Evolutionary conservation across 805 yeast species (phyloP).

Genomic region (Pichia cabralensis): DNA sequence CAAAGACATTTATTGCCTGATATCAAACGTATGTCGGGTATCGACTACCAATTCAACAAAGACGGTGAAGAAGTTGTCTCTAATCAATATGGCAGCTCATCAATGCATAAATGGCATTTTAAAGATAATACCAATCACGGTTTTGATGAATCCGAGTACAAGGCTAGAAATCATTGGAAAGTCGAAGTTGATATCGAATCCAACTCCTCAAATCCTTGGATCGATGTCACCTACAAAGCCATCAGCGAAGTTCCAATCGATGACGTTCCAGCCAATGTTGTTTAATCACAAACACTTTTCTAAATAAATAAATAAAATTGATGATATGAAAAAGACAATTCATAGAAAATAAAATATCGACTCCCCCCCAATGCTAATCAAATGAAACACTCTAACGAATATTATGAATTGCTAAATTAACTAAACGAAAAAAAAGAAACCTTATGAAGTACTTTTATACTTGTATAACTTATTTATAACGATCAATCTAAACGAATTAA

Average conservation of each 20-base stretch:
- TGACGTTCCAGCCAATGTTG: background rate
- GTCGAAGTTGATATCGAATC: constrained; percentile 55
- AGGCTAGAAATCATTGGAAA: constrained; percentile 48
- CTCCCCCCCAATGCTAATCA: too few species aligned
- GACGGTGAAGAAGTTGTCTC: constrained; percentile 39
- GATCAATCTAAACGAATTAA: too few species aligned
- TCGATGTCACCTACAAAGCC: constrained; percentile 46
- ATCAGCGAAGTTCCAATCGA: background rate
- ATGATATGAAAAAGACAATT: too few species aligned
- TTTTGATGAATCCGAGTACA: constrained; percentile 35
- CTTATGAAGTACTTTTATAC: too few species aligned
- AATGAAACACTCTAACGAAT: too few species aligned
- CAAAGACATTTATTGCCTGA: constrained; percentile 62
- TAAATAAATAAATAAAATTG: too few species aligned
- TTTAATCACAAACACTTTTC: background rate
- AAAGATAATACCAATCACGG: constrained; percentile 51
- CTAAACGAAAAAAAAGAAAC: too few species aligned
- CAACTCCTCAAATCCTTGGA: constrained; percentile 56
- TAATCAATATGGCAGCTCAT: constrained; percentile 31
- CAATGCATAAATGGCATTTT: constrained; percentile 53
- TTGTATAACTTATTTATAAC: too few species aligned
- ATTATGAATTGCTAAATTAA: too few species aligned
- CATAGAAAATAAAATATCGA: too few species aligned
- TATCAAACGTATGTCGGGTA: constrained; percentile 52
- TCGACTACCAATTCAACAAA: constrained; percentile 30